Conservation (phyloP, 345 rosid genomes). For the Citrus unshiu region DNA sequence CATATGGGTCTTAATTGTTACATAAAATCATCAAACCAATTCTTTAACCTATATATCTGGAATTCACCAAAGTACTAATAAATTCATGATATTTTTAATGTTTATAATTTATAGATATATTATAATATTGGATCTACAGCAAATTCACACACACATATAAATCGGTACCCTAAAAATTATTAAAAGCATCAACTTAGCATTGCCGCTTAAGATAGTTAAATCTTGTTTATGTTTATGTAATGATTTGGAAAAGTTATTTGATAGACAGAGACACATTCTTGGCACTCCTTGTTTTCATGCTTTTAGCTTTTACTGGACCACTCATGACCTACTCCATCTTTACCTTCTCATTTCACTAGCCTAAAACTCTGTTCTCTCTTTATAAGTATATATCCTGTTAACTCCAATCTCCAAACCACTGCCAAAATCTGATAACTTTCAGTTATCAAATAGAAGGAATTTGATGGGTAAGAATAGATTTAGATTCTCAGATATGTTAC, state of each 20-base stretch:
- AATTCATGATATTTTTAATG: no score
- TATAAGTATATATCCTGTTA: background rate
- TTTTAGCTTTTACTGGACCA: background rate
- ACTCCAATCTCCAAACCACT: background rate
- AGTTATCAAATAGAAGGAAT: constrained; percentile 16
- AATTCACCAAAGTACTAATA: background rate
- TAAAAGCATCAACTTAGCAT: no score
- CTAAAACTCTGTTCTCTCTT: background rate
- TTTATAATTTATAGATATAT: no score
- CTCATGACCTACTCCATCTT: background rate
- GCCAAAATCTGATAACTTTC: background rate
- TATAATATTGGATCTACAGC: no score
- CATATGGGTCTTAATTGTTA: constrained; percentile 17
- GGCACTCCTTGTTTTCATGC: constrained; percentile 12
- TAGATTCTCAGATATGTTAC: constrained; percentile 59
- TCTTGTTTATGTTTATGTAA: background rate
- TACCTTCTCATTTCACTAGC: background rate
- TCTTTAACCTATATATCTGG: background rate
- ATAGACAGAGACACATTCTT: background rate
- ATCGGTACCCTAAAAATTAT: no score
- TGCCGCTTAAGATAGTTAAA: background rate
- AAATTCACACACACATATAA: no score
- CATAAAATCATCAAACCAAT: background rate
- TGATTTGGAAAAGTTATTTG: background rate
- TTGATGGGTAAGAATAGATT: constrained; percentile 64